Percentiles rank a stretch among this genome's conserved stretches.
These are phyloP conservation scores for Paraphoma chrysanthemicola DNA, from an alignment of 2,329 filamentous ascomycete genomes.

Conservation along the genomic window DNA sequence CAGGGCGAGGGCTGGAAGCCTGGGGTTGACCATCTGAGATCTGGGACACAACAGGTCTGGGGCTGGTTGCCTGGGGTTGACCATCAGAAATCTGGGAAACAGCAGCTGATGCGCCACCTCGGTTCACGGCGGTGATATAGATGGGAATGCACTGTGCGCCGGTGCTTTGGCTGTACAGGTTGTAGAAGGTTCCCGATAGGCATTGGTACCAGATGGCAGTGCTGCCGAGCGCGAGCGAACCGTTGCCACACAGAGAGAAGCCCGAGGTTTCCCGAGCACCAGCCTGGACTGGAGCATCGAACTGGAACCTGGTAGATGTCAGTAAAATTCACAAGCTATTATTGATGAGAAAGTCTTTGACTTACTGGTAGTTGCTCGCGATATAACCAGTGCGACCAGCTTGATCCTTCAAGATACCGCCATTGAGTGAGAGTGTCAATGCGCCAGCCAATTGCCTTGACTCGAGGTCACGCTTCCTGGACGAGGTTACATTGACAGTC, in stretches of 20 bases:
- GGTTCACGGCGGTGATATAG: slow-evolving; percentile 32
- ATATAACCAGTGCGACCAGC: slow-evolving; percentile 77
- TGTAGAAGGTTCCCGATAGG: slow-evolving; percentile 77
- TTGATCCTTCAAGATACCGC: slow-evolving; percentile 71
- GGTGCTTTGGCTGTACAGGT: slow-evolving; percentile 77
- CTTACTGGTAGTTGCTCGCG: slow-evolving; percentile 74
- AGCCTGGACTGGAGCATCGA: slow-evolving; percentile 60
- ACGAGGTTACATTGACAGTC: slow-evolving; percentile 55
- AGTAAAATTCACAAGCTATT: slow-evolving; percentile 1
- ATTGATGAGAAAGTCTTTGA: not conserved
- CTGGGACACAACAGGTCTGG: slow-evolving; percentile 23
- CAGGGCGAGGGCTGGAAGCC: slow-evolving; percentile 14
- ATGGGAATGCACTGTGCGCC: slow-evolving; percentile 69
- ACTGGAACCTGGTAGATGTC: slow-evolving; percentile 46
- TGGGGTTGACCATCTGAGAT: slow-evolving; percentile 40
- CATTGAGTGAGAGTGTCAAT: slow-evolving; percentile 67
- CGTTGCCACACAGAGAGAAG: slow-evolving; percentile 74
- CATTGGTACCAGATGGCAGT: slow-evolving; percentile 74
- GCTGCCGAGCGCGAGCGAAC: slow-evolving; percentile 66
- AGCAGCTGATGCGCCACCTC: slow-evolving; percentile 10
- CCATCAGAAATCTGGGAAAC: slow-evolving; percentile 16
- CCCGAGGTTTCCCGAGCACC: slow-evolving; percentile 75
- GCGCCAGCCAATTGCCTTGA: slow-evolving; percentile 45
- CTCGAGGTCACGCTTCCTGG: slow-evolving; percentile 33
- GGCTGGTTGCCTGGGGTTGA: slow-evolving; percentile 16